A percentile compares a stretch with the other conserved stretches of the same genome.
Evolutionary conservation across 1,284 basidiomycete genomes (phyloP).

Genomic region (Rugosomyces carneus): DNA sequence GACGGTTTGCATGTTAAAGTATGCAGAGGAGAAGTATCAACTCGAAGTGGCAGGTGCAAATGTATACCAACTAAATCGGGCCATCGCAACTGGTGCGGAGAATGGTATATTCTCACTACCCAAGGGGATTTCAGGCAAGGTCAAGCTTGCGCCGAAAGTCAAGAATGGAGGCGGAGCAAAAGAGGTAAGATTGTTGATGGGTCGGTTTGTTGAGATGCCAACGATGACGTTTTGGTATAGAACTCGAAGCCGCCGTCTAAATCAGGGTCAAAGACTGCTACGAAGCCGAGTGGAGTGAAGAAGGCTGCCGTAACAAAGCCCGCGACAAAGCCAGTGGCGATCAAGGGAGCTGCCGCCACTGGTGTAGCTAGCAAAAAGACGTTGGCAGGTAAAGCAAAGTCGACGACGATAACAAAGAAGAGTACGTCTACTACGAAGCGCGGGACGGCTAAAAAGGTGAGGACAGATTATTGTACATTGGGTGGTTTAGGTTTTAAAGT

Average conservation of each 20-base stretch:
- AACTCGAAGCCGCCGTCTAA: conserved; percentile 38
- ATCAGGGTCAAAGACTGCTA: conserved; percentile 22
- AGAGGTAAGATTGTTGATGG: conserved; percentile 40
- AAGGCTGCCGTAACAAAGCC: conserved; percentile 25
- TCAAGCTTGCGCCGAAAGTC: conserved; percentile 44
- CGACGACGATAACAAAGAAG: conserved; percentile 23
- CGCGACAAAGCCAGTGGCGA: conserved; percentile 22
- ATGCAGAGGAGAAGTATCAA: conserved; percentile 66
- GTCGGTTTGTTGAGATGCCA: conserved; percentile 1
- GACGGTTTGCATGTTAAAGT: conserved; percentile 38
- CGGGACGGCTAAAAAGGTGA: conserved; percentile 27
- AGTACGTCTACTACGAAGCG: conserved; percentile 33
- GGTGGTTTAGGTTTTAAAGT: conserved; percentile 1
- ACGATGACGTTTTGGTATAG: conserved; percentile 15
- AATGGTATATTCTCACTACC: conserved; percentile 63
- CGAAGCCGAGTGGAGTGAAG: conserved; percentile 28
- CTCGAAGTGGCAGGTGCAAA: conserved; percentile 53
- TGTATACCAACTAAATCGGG: conserved; percentile 63
- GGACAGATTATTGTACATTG: conserved; percentile 9
- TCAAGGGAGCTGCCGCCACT: conserved; percentile 19
- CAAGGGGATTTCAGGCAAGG: conserved; percentile 69
- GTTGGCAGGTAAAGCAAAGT: conserved; percentile 31
- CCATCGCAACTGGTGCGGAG: conserved; percentile 64
- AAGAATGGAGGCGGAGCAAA: conserved; percentile 37
- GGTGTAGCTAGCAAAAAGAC: conserved; percentile 35